These are phyloP conservation scores for Camellia oleifera DNA, from an alignment of 179 eudicot species.

Conservation along the genomic window DNA sequence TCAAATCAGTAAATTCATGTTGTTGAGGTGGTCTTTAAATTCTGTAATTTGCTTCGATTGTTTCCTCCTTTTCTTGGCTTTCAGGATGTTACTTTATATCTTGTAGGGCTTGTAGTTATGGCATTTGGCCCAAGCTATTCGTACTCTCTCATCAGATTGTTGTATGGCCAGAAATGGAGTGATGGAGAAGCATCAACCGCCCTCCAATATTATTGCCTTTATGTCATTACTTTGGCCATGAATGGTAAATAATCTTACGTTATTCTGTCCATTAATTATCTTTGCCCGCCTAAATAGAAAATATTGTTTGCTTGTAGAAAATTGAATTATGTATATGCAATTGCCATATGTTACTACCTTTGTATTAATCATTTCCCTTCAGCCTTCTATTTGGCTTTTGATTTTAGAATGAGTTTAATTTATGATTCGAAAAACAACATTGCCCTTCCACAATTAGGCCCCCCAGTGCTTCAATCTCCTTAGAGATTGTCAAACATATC, in stretches of 20 bases:
- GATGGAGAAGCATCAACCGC: slow-evolving; percentile 99
- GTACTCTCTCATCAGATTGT: slow-evolving; percentile 81
- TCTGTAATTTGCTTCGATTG: not conserved
- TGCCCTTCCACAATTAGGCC: not conserved
- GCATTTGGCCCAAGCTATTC: slow-evolving; percentile 99
- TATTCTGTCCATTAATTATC: not conserved
- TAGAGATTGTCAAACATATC: not conserved
- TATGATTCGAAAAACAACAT: not conserved
- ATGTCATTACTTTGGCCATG: slow-evolving; percentile 78
- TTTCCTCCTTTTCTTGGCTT: slow-evolving; percentile 7
- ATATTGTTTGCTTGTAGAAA: not conserved
- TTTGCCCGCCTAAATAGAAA: not conserved
- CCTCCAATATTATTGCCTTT: slow-evolving; percentile 78
- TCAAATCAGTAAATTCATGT: not conserved
- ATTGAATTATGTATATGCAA: too few species aligned
- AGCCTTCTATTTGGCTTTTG: too few species aligned
- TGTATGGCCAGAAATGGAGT: slow-evolving; percentile 95
- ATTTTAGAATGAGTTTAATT: not conserved
- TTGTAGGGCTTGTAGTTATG: slow-evolving; percentile 71
- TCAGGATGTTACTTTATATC: not conserved
- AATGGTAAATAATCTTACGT: slow-evolving; percentile 53
- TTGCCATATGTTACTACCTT: too few species aligned
- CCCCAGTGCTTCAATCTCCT: not conserved
- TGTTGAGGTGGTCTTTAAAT: not conserved
- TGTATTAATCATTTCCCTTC: too few species aligned